phyloP scores from a whole-genome alignment of 345 rosid species.

The Anacardium occidentale region DNA sequence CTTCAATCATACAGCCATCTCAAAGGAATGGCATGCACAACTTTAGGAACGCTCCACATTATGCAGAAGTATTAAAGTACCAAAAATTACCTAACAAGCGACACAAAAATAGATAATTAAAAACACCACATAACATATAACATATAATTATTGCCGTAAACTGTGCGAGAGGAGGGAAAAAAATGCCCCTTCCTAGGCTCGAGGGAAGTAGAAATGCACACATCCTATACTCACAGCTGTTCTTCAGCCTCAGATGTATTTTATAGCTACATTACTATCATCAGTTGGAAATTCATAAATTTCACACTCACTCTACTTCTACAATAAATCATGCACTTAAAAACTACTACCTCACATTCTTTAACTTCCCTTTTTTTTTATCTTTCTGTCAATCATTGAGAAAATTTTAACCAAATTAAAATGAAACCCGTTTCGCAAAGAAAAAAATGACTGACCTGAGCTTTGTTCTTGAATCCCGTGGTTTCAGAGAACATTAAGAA shows the following conservation, averaged over 20 bases:
- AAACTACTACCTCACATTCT: not conserved
- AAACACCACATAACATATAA: not conserved
- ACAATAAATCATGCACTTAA: slow-evolving; percentile 5
- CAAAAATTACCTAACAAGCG: not conserved
- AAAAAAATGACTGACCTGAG: slow-evolving; percentile 16
- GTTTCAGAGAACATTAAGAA: not conserved
- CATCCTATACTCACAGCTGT: not conserved
- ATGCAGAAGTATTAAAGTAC: not conserved
- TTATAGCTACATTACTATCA: not conserved
- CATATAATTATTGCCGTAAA: not conserved
- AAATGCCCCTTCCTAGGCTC: not conserved
- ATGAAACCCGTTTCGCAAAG: not conserved
- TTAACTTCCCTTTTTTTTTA: not conserved
- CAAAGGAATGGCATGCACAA: not conserved
- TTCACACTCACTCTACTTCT: not conserved
- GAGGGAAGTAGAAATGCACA: no score
- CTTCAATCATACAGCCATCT: not conserved
- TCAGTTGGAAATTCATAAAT: not conserved
- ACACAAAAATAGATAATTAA: not conserved
- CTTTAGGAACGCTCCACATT: not conserved
- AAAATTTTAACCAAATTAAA: not conserved
- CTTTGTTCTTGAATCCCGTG: slow-evolving; percentile 15
- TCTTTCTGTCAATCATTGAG: no score
- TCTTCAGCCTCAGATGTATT: not conserved
- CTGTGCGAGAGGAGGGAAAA: not conserved